A percentile compares a stretch with the other conserved stretches of the same genome.
Evolutionary conservation across 1,284 basidiomycete species (phyloP).

Genomic region (Hypsizygus ulmarius): DNA sequence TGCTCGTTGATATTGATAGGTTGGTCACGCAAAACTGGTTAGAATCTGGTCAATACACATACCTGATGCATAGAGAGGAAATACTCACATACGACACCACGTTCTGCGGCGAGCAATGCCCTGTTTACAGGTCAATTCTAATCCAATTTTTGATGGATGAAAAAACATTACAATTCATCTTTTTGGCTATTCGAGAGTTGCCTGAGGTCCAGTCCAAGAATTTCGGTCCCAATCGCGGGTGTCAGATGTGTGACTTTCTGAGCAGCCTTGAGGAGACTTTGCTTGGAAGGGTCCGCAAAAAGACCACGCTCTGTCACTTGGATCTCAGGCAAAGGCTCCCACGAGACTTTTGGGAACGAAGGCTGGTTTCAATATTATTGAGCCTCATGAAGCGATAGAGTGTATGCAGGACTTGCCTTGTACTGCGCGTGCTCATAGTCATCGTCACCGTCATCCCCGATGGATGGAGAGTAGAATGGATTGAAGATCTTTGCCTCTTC

Average conservation of each 20-base stretch:
- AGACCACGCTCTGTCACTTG: slow-evolving; percentile 62
- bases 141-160: slow-evolving; percentile 1
- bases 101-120: slow-evolving; percentile 65
- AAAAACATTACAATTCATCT: slow-evolving; percentile 54
- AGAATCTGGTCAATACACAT: slow-evolving; percentile 25
- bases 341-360: slow-evolving; percentile 58
- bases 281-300: slow-evolving; percentile 59
- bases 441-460: slow-evolving; percentile 47
- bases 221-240: slow-evolving; percentile 63
- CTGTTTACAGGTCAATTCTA: slow-evolving; percentile 30
- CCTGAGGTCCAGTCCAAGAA: slow-evolving; percentile 60
- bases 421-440: slow-evolving; percentile 58
- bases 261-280: slow-evolving; percentile 53
- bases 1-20: slow-evolving; percentile 68
- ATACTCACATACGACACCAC: slow-evolving; percentile 64
- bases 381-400: neutral
- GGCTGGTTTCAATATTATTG: slow-evolving; percentile 42
- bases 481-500: slow-evolving; percentile 44
- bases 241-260: slow-evolving; percentile 59
- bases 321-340: slow-evolving; percentile 61
- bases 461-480: slow-evolving; percentile 65
- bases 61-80: neutral
- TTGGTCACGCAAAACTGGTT: slow-evolving; percentile 69
- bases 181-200: slow-evolving; percentile 59
- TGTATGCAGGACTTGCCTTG: slow-evolving; percentile 44